phyloP scores from a whole-genome alignment of 2,329 filamentous ascomycete species.

The Penicillium sp. region DNA sequence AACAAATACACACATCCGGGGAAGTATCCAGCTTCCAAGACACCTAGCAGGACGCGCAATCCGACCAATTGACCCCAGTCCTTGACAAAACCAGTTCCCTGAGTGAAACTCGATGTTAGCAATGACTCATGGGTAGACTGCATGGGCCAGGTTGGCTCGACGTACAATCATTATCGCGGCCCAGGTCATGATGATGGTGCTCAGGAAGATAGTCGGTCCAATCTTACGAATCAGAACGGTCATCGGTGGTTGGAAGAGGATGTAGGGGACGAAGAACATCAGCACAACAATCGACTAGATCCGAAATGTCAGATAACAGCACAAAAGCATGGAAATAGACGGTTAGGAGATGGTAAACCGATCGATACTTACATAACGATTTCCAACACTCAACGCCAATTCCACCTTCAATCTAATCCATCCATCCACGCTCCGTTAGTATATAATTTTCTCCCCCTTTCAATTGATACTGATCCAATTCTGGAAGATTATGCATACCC shows the following conservation, averaged over 20 bases:
- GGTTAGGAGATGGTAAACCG: no score
- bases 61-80: slow-evolving; percentile 34
- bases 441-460: neutral
- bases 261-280: slow-evolving; percentile 40
- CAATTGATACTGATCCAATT: no score
- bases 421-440: neutral
- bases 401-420: slow-evolving; percentile 20
- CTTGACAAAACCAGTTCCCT: slow-evolving; percentile 38
- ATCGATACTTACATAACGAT: slow-evolving; percentile 25
- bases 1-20: slow-evolving; percentile 71
- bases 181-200: slow-evolving; percentile 36
- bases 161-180: slow-evolving; percentile 35
- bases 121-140: neutral
- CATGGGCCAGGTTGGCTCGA: neutral
- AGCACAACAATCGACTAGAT: slow-evolving; percentile 37
- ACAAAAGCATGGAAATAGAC: neutral
- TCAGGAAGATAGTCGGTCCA: slow-evolving; percentile 35
- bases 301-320: neutral
- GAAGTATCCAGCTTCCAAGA: slow-evolving; percentile 62
- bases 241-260: slow-evolving; percentile 38
- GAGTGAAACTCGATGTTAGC: slow-evolving; percentile 6
- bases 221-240: slow-evolving; percentile 38
- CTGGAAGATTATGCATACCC: slow-evolving; percentile 49
- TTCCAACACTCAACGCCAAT: slow-evolving; percentile 17
- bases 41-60: slow-evolving; percentile 32